Evolutionary conservation across 176 grass and related monocot species (phyloP).

Genomic region (Oryza meridionalis): DNA sequence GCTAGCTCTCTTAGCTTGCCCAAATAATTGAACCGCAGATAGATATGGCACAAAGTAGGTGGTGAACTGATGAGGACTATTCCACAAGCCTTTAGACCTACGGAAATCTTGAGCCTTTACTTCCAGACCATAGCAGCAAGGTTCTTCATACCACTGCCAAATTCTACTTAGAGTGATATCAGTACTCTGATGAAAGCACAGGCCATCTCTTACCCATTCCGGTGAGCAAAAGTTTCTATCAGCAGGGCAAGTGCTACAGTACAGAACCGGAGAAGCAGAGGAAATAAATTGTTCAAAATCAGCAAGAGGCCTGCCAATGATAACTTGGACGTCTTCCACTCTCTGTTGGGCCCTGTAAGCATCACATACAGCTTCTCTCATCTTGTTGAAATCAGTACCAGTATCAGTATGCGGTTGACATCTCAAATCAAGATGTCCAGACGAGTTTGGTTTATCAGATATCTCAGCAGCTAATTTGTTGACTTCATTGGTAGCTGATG

Average conservation of each 20-base stretch:
- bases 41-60: slow-evolving; percentile 83
- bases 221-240: slow-evolving; percentile 39
- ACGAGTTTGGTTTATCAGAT: slow-evolving; percentile 24
- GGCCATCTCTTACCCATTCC: slow-evolving; percentile 30
- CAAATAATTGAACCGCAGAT: slow-evolving; percentile 77
- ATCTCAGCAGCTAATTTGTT: slow-evolving; percentile 37
- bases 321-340: slow-evolving; percentile 43
- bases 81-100: slow-evolving; percentile 41
- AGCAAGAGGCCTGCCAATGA: slow-evolving; percentile 52
- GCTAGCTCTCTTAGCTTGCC: slow-evolving; percentile 31
- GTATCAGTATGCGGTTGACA: slow-evolving; percentile 34
- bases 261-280: slow-evolving; percentile 68
- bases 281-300: slow-evolving; percentile 67
- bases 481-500: slow-evolving; percentile 25
- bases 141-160: slow-evolving; percentile 88
- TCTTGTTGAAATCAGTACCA: slow-evolving; percentile 52
- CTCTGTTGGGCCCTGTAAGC: slow-evolving; percentile 35
- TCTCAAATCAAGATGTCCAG: slow-evolving; percentile 28
- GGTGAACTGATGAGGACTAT: slow-evolving; percentile 42
- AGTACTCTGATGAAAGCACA: slow-evolving; percentile 46
- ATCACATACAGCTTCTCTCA: slow-evolving; percentile 57
- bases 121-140: slow-evolving; percentile 76
- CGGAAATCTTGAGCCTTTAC: slow-evolving; percentile 63
- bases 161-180: slow-evolving; percentile 61
- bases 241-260: slow-evolving; percentile 20